A percentile compares a stretch with the other conserved stretches of the same genome.
phyloP scores from a whole-genome alignment of 495 filamentous ascomycete genomes.

The Penicillium crystallinum region DNA sequence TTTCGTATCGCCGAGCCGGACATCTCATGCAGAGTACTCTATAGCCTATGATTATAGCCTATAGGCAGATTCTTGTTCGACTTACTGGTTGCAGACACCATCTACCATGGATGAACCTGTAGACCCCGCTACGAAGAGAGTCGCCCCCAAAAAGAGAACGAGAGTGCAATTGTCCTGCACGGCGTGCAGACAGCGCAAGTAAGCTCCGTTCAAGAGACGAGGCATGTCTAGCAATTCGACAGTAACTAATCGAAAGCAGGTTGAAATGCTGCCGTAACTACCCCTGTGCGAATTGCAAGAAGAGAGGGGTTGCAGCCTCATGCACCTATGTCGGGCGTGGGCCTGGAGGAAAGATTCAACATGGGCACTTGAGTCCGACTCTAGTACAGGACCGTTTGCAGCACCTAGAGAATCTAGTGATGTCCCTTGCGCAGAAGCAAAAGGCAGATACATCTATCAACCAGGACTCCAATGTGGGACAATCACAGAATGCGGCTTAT shows the following conservation, averaged over 20 bases:
- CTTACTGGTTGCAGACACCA: not conserved
- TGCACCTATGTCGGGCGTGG: slow-evolving; percentile 43
- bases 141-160: slow-evolving; percentile 40
- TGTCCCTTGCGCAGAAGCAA: slow-evolving; percentile 40
- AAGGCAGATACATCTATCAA: slow-evolving; percentile 9
- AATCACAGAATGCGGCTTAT: not conserved
- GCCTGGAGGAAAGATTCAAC: slow-evolving; percentile 28
- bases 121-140: slow-evolving; percentile 11
- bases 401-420: slow-evolving; percentile 49
- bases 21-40: not conserved
- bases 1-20: not conserved
- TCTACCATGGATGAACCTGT: not conserved
- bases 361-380: slow-evolving; percentile 30
- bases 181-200: slow-evolving; percentile 49
- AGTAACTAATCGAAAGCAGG: slow-evolving; percentile 21
- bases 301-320: slow-evolving; percentile 36
- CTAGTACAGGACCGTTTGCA: slow-evolving; percentile 45
- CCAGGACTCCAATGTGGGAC: slow-evolving; percentile 8
- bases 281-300: slow-evolving; percentile 47
- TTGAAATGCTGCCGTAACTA: slow-evolving; percentile 49
- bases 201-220: slow-evolving; percentile 7
- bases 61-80: not conserved
- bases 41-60: too few relatives aligned
- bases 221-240: not conserved
- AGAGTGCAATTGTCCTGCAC: slow-evolving; percentile 52